These are phyloP conservation scores for Aspergillus leporis DNA, from an alignment of 495 filamentous ascomycete genomes.

Conservation along the genomic window DNA sequence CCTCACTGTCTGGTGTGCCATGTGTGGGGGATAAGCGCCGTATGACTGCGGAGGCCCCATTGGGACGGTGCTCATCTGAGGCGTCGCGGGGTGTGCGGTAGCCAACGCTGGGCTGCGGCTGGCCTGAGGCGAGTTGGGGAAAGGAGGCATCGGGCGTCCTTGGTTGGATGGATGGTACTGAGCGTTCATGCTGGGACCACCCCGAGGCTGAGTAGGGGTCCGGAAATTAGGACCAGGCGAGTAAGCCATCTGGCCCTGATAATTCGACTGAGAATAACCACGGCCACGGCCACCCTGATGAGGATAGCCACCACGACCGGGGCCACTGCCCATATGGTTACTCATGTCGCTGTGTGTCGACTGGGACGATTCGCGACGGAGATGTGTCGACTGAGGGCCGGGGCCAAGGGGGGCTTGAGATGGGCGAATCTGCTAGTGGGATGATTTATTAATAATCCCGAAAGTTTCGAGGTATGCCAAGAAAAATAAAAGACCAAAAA, in stretches of 20 bases:
- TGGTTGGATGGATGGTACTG: slow-evolving; percentile 61
- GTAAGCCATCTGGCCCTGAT: slow-evolving; percentile 65
- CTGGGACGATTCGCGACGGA: slow-evolving; percentile 80
- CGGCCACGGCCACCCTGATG: slow-evolving; percentile 67
- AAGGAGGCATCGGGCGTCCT: slow-evolving; percentile 54
- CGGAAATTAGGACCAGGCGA: slow-evolving; percentile 64
- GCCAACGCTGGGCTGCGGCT: slow-evolving; percentile 72
- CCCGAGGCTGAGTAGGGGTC: slow-evolving; percentile 62
- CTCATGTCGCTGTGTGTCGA: slow-evolving; percentile 76
- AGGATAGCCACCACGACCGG: slow-evolving; percentile 55
- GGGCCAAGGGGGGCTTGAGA: slow-evolving; percentile 63
- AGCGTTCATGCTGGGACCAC: slow-evolving; percentile 60
- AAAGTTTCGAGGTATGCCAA: slow-evolving; percentile 7
- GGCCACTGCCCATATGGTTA: slow-evolving; percentile 53
- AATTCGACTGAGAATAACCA: slow-evolving; percentile 58
- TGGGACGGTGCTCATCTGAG: slow-evolving; percentile 63
- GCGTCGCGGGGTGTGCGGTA: slow-evolving; percentile 66
- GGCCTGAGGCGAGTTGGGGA: slow-evolving; percentile 65
- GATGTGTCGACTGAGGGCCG: slow-evolving; percentile 66
- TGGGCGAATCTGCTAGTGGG: slow-evolving; percentile 56
- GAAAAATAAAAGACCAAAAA: neutral
- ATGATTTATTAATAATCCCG: slow-evolving; percentile 21
- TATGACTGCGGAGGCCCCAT: slow-evolving; percentile 61
- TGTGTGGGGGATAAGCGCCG: slow-evolving; percentile 57
- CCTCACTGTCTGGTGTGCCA: slow-evolving; percentile 69